Base-by-base conservation (phyloP, 225 moss, liverwort and hornwort species). In the Physcomitrellopsis africana region DNA sequence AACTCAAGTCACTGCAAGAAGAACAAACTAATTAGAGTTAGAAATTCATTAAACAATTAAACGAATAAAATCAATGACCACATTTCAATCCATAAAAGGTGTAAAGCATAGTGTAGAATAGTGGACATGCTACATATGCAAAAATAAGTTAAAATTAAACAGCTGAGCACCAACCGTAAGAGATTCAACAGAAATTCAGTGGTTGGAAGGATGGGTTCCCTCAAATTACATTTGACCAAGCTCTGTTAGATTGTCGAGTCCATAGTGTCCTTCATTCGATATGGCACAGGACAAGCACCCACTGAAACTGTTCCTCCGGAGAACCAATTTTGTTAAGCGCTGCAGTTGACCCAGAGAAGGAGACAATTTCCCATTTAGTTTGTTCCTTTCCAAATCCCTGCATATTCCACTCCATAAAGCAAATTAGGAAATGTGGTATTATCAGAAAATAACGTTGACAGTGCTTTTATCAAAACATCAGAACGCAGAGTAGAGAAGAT, bases 271-370 rank as follows among this genome's bases (percentile, higher is more conserved):
- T 67, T 73, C 82, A 59, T 32, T 57, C 29, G 77, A 82, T 32
- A 74, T 41, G 57, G 63, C 76, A 79, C 79, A 86, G 23, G 76
- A 72, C 48, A 86, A 76, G 73, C 82, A 86, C 57, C 86, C 86
- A 80, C 45, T 69, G n/a, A 86, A 77, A 37, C 3, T 20, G 55
- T 86, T 86, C 11, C 76, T 69, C 0, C 11, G 20, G 57, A 80
- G 80, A 17, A 69, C 16, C 61, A 86, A 70, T 14, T 70, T 62
- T 69, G 67, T 82, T 56, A 86, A 67, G 45, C 54, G 79, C 69
- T 60, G 69, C 63, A 86, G 51, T 49, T 85, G 85, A 27, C 85
- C 79, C 23, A 85, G 68, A 23, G 73, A 69, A 18, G 51, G 42
- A 12, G 82, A 74, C 29, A 86, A 22, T 61, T 73, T 72, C 52